Evolutionary conservation across 352 stramenopile species (phyloP), one percentile per base, ranked within the genome.

Genomic region (Stephanocyclus meneghinianus): DNA sequence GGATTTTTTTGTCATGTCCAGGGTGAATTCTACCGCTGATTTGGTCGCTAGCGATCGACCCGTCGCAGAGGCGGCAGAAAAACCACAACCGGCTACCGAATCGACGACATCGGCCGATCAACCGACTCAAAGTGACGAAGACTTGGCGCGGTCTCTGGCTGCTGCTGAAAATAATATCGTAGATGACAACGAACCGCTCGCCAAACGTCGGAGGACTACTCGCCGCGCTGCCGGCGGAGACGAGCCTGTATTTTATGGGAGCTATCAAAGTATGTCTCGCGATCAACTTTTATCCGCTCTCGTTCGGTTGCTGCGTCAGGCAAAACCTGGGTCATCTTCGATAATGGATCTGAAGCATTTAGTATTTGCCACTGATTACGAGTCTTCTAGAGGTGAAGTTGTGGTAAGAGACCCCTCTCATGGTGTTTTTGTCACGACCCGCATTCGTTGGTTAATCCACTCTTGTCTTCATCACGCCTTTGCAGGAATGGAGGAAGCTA

Each of bases 311-410:
- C 65, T 82, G 2, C 60, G 56, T n/a, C 66, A 76, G 35, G 66
- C 66, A 0, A 76, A 70, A 42, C 53, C 59, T 32, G 67, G 66
- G 21, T 78, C 67, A n/a, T 76, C 51, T 11, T 82, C 75, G 16
- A 62, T 82, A 18, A 70, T 74, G 50, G 59, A 77, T 48, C 66
- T 82, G 66, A 82, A 82, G 45, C 64, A 56, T n/a, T 53, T 82
- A 37, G 48, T 82, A 35, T 82, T 82, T 65, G 48, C 75, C 18
- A 71, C 75, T 15, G 66, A 77, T 47, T 82, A 66, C 42, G 75
- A 82, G 21, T 55, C 45, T 30, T 81, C 74, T 11, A 45, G 68
- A 37, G 75, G 75, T 13, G 75, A 71, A 65, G 59, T 59, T 37
- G 75, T 82, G 26, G 45, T 53, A 53, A 53, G 45, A 21, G 35